Evolutionary conservation across 2,329 filamentous ascomycete species (phyloP), one percentile per base, ranked within the genome.

Genomic region (Cladosporium sp.): DNA sequence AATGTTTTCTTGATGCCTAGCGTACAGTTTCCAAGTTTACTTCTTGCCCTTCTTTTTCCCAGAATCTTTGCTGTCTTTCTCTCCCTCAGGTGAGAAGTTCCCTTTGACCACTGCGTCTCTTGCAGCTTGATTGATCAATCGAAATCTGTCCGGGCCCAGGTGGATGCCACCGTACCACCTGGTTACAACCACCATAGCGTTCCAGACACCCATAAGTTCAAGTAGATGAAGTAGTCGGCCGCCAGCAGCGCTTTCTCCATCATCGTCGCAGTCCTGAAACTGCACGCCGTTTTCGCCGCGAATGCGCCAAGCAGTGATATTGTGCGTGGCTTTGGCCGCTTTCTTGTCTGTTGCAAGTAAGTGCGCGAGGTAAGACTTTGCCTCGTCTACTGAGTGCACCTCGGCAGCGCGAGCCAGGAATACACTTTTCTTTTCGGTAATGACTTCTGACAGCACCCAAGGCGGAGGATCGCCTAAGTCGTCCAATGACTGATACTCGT

Each of bases 191-290:
- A 98, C 89, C 74, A 97, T 85, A 13, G 86, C 85, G 69, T 95
- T 82, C 90, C 91, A 96, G 9, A 95, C 77, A 64, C 91, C 88
- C 88, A 96, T 96, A 56, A 95, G 72, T 74, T 96, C 90, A 84
- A 98, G 86, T 31, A 98, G 74, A 72, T 95, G 89, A 55, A 97
- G 71, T 64, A 98, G 71, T 40, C 93, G 79, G 0, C 86, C 84
- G 0, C 93, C 93, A 0, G 93, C 93, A 5, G 93, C 93, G 22
- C 87, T 87, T 77, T 98, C 93, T 2, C 93, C 93, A 68, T 98
- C 93, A 63, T 98, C 93, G 63, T 98, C 88, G 66, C 86, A 96
- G 70, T 98, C 93, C 69, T 97, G 91, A 60, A 85, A 89, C n/a
- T 64, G 62, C 41, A 62, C 62, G 5, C 58, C 77, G 4, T 74